phyloP scores from a whole-genome alignment of 208 protist species.

The Trypanosoma brucei region DNA sequence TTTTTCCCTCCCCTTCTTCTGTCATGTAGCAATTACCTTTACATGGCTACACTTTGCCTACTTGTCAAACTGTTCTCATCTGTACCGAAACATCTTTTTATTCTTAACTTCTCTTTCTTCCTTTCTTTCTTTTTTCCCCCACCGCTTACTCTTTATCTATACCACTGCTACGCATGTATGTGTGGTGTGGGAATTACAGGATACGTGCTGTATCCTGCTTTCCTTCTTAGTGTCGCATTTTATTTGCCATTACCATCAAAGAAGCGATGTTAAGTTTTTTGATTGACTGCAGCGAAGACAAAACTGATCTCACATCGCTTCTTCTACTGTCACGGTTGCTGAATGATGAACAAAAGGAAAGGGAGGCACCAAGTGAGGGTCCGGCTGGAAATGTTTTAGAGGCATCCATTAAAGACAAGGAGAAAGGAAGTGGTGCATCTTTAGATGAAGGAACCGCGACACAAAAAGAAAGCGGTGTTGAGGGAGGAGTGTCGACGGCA shows the following conservation, averaged over 20 bases:
- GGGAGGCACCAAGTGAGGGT: background rate
- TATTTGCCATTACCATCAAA: no score
- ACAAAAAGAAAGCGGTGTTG: no score
- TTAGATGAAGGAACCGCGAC: no score
- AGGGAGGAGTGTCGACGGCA: no score
- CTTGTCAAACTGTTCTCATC: no score
- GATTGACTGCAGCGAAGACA: background rate
- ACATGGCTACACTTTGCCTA: background rate
- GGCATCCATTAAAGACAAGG: background rate
- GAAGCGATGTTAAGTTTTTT: background rate
- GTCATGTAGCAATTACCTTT: background rate
- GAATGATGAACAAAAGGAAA: background rate
- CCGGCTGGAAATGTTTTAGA: background rate
- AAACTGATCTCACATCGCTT: background rate
- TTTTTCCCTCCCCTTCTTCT: background rate
- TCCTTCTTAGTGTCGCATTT: no score
- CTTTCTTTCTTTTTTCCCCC: background rate
- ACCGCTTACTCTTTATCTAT: background rate
- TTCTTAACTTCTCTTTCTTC: conserved; percentile 1
- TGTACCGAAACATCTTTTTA: background rate
- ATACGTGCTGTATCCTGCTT: no score
- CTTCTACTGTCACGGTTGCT: background rate
- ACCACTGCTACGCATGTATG: no score
- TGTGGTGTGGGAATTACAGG: no score
- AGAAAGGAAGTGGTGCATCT: background rate